Conservation (phyloP, 2,329 filamentous ascomycete species). For the Trichoderma polysporum region DNA sequence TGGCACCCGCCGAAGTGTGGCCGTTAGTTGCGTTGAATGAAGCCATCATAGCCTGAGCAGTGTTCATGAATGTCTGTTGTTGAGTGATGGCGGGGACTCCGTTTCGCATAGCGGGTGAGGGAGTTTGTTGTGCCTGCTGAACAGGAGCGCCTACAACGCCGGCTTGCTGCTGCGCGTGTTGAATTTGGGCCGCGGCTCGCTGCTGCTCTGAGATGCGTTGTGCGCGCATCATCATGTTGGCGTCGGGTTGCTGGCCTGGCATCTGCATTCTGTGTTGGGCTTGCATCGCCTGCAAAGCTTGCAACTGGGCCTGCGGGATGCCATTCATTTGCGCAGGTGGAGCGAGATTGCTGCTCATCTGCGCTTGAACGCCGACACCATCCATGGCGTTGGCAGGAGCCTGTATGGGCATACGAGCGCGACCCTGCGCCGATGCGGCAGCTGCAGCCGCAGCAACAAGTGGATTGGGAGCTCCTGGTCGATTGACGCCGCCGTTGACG, state of each 20-base stretch:
- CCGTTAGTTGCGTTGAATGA: constrained; percentile 46
- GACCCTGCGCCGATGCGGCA: constrained; percentile 43
- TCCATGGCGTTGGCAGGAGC: constrained; percentile 52
- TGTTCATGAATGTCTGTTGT: constrained; percentile 54
- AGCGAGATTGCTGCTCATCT: constrained; percentile 50
- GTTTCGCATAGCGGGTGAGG: constrained; percentile 45
- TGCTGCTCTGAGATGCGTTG: constrained; percentile 67
- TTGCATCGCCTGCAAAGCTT: constrained; percentile 47
- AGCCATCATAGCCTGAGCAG: constrained; percentile 54
- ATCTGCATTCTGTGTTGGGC: constrained; percentile 59
- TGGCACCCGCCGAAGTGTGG: constrained; percentile 46
- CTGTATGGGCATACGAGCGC: constrained; percentile 55
- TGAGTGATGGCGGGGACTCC: constrained; percentile 43
- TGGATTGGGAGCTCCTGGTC: constrained; percentile 45
- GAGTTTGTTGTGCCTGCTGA: constrained; percentile 42
- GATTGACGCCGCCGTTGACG: constrained; percentile 31
- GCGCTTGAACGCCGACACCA: constrained; percentile 45
- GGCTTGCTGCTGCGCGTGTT: constrained; percentile 40
- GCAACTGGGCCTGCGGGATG: constrained; percentile 69
- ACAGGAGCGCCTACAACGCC: constrained; percentile 34
- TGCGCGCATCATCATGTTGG: constrained; percentile 60
- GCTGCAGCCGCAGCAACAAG: constrained; percentile 43
- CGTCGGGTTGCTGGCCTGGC: constrained; percentile 45
- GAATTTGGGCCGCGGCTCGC: constrained; percentile 49
- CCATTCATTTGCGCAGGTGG: constrained; percentile 61